Base-by-base conservation (phyloP, 768 basidiomycete species). In the Termitomyces sp. region DNA sequence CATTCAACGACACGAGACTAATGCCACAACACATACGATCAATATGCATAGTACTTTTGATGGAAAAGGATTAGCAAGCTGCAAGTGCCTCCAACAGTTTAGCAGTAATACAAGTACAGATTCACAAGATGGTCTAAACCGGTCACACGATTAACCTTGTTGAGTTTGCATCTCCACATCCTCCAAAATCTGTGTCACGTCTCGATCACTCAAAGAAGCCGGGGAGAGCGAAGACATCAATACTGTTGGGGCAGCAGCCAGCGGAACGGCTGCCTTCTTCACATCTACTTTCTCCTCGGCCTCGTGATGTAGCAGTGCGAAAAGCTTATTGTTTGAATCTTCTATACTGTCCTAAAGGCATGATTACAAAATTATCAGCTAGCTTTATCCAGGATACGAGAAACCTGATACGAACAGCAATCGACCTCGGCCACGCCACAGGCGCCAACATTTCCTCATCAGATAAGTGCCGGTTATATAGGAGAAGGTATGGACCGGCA, bases 401-500 rank as follows among this genome's bases (percentile, higher is more conserved):
- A 52, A 3, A 53, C 16, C 22, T 18, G 2, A n/a, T 12, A 64
- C 71, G 55, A 49, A 78, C 76, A n/a, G 69, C 68, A 52, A 77
- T 73, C 22, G 67, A 58, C 30, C 52, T 61, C 9, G 76, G 76
- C 77, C 77, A 78, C 13, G 65, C 62, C 13, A 75, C 63, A 5
- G 72, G 73, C 47, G 64, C 66, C n/a, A 66, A 66, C 18, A 75
- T 63, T 47, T 73, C 67, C 32, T 77, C 74, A 2, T 72, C 69
- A 9, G 72, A 66, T 33, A 77, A 54, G 53, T 73, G 69, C 20
- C 75, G 73, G 62, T 79, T 81, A 69, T 92, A 93, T 36, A 93
- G 68, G n/a, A 93, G 72, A 64, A 92, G 70, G 68, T 87, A 91
- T 0, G 91, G 90, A 1, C 91, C 91, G 20, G 88, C 88, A 16